Evolutionary conservation across 1,139 yeast genomes (phyloP).

Genomic region (Yamadazyma membranifaciens): DNA sequence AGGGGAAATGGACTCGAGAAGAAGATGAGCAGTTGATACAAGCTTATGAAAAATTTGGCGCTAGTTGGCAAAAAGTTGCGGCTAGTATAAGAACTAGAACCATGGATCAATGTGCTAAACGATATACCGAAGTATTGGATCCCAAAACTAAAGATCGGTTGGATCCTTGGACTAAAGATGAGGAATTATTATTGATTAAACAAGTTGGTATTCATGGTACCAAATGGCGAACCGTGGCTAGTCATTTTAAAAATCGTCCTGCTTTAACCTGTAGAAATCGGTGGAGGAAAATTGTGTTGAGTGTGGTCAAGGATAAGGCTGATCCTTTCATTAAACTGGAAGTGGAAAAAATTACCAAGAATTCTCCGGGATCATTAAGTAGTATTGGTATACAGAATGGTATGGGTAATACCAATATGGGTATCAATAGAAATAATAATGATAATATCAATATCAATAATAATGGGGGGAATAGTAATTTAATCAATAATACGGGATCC

Average conservation of each 20-base stretch:
- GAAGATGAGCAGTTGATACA: conserved; percentile 69
- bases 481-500: background rate
- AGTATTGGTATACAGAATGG: background rate
- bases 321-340: conserved; percentile 32
- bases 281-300: conserved; percentile 84
- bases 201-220: conserved; percentile 78
- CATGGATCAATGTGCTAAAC: conserved; percentile 91
- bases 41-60: conserved; percentile 68
- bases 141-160: conserved; percentile 77
- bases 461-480: background rate
- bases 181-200: conserved; percentile 65
- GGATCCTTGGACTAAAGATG: conserved; percentile 77
- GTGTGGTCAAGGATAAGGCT: conserved; percentile 65
- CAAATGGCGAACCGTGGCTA: conserved; percentile 82
- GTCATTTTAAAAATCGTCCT: conserved; percentile 74
- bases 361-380: conserved; percentile 10
- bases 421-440: background rate
- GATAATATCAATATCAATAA: background rate
- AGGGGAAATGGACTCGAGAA: conserved; percentile 86
- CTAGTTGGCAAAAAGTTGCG: conserved; percentile 86
- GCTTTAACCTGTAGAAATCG: conserved; percentile 88
- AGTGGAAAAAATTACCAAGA: conserved; percentile 34
- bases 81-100: conserved; percentile 77
- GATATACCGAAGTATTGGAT: conserved; percentile 86
- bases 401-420: background rate